Evolutionary conservation across 2,329 filamentous ascomycete genomes (phyloP).

Genomic region (Teratosphaeria zuluensis): DNA sequence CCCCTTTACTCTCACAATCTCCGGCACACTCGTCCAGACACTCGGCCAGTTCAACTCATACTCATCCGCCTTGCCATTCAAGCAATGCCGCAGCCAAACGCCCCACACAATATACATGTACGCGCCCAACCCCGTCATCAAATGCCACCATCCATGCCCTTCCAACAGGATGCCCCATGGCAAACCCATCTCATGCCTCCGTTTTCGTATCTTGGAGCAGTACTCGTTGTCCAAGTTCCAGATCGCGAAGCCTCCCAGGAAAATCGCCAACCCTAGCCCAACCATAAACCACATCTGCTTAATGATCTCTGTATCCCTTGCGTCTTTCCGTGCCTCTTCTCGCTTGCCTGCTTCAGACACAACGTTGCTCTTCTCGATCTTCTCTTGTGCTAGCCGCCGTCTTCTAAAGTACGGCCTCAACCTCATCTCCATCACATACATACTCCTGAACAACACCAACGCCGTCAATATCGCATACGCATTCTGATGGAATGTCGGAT

Average conservation of each 20-base stretch:
- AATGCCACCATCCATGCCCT: conserved; percentile 67
- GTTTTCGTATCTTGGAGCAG: conserved; percentile 55
- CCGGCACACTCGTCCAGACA: conserved; percentile 45
- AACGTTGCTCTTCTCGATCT: conserved; percentile 19
- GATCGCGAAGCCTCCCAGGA: conserved; percentile 63
- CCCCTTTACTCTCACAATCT: conserved; percentile 31
- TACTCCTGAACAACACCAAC: conserved; percentile 59
- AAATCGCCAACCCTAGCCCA: conserved; percentile 55
- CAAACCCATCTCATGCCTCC: conserved; percentile 59
- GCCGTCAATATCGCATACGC: conserved; percentile 65
- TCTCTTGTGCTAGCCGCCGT: conserved; percentile 28
- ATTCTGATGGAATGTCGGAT: conserved; percentile 74
- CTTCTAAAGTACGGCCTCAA: conserved; percentile 47
- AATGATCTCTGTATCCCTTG: conserved; percentile 48
- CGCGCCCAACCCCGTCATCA: conserved; percentile 75
- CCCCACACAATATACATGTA: conserved; percentile 62
- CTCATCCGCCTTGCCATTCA: conserved; percentile 63
- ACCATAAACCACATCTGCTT: conserved; percentile 71
- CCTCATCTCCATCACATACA: conserved; percentile 66
- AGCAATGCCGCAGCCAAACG: conserved; percentile 67
- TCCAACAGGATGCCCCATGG: conserved; percentile 73
- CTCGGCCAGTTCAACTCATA: conserved; percentile 63
- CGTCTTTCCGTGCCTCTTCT: conserved; percentile 40
- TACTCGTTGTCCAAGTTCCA: conserved; percentile 76
- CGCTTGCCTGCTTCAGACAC: conserved; percentile 20